Evolutionary conservation across 2,329 filamentous ascomycete species (phyloP).

Genomic region (Claviceps arundinis): DNA sequence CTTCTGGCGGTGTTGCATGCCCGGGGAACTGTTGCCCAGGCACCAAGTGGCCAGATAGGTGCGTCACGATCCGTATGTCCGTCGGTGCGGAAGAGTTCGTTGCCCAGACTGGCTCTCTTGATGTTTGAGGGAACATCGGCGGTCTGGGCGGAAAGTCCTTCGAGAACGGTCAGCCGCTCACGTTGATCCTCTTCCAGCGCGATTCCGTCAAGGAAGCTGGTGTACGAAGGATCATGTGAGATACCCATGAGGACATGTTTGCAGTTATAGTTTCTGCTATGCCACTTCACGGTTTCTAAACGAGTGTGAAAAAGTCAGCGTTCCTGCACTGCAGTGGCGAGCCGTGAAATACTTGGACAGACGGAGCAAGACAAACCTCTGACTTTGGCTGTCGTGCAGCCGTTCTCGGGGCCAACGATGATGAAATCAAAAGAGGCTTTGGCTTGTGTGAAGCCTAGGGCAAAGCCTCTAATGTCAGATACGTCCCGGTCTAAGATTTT

Average conservation of each 20-base stretch:
- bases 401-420: constrained; percentile 46
- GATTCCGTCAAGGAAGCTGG: constrained; percentile 43
- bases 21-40: constrained; percentile 2
- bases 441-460: constrained; percentile 45
- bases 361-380: constrained; percentile 27
- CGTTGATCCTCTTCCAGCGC: constrained; percentile 29
- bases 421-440: constrained; percentile 49
- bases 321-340: too few species aligned
- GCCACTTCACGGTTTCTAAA: constrained; percentile 38
- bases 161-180: constrained; percentile 37
- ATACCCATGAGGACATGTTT: constrained; percentile 48
- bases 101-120: constrained; percentile 30
- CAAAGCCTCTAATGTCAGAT: constrained; percentile 41
- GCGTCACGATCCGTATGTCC: constrained; percentile 28
- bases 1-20: constrained; percentile 9
- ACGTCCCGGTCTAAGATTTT: constrained; percentile 36
- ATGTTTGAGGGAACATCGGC: constrained; percentile 33
- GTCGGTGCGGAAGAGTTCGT: constrained; percentile 38
- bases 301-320: not conserved
- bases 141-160: constrained; percentile 35
- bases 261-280: constrained; percentile 48
- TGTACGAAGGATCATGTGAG: constrained; percentile 48
- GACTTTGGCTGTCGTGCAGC: constrained; percentile 46
- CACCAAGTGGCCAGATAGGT: constrained; percentile 9
- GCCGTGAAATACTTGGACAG: not conserved